A percentile compares a stretch with the other conserved stretches of the same genome.
These are phyloP conservation scores for Nicotiana noctiflora DNA, from an alignment of 257 asterid genomes.

Conservation along the genomic window DNA sequence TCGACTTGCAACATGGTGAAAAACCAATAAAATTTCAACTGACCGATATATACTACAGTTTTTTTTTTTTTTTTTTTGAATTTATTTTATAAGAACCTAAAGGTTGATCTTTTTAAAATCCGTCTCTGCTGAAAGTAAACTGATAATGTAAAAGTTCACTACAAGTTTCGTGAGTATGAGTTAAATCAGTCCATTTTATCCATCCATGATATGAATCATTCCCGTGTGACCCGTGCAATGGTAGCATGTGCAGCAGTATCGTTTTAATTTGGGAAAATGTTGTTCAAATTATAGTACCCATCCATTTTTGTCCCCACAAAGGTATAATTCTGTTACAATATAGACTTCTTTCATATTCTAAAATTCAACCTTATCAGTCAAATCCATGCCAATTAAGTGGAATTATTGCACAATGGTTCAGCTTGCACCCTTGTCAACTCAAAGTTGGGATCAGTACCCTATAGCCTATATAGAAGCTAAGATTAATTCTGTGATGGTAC, in stretches of 20 bases:
- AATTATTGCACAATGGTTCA: slow-evolving; percentile 13
- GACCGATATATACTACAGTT: no score
- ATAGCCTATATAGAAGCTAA: no score
- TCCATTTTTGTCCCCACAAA: slow-evolving; percentile 24
- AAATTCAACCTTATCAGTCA: slow-evolving; percentile 12
- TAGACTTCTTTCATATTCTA: neutral
- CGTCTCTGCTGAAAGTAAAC: no score
- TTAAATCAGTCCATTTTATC: neutral
- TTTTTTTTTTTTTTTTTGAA: no score
- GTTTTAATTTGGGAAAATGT: neutral
- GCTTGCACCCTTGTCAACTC: slow-evolving; percentile 11
- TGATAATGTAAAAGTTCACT: no score
- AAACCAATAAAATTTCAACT: no score
- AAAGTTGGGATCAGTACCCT: no score
- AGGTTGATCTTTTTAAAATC: no score
- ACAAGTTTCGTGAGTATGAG: no score
- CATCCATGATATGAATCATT: slow-evolving; percentile 11
- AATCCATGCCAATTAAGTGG: slow-evolving; percentile 14
- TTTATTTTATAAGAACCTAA: no score
- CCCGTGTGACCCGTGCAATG: slow-evolving; percentile 8
- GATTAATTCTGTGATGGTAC: no score
- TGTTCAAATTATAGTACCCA: slow-evolving; percentile 7
- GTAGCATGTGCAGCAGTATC: slow-evolving; percentile 9
- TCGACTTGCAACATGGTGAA: no score
- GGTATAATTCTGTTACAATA: neutral